Evolutionary conservation across 768 basidiomycete species (phyloP).

Genomic region (Xanthoconium purpureum): DNA sequence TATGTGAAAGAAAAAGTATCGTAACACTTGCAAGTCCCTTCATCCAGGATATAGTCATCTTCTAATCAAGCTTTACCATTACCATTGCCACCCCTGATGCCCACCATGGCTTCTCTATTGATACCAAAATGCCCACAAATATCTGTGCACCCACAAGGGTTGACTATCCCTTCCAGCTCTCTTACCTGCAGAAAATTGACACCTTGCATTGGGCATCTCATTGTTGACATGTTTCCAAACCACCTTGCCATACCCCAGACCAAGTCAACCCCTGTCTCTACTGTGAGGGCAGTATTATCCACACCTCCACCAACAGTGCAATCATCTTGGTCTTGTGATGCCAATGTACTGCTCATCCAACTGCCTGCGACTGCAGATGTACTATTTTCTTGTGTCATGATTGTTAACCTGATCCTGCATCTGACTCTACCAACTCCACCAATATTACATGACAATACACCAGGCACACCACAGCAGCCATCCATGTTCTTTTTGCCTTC

Average conservation of each 20-base stretch:
- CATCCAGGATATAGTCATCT: constrained; percentile 25
- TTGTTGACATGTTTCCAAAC: constrained; percentile 58
- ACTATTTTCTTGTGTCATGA: constrained; percentile 54
- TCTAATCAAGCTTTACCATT: constrained; percentile 30
- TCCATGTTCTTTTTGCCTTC: constrained; percentile 30
- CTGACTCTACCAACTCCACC: constrained; percentile 78
- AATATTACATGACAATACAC: constrained; percentile 30
- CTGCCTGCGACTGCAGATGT: constrained; percentile 24
- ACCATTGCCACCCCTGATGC: constrained; percentile 24
- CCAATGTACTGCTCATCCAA: constrained; percentile 27
- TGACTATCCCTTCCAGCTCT: constrained; percentile 7
- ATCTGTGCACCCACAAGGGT: constrained; percentile 20
- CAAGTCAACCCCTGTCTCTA: constrained; percentile 3
- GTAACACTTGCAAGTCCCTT: constrained; percentile 14
- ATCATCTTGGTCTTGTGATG: constrained; percentile 14
- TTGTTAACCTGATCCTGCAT: constrained; percentile 75
- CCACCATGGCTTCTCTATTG: constrained; percentile 17
- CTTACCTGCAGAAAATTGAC: constrained; percentile 21
- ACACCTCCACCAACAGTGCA: constrained; percentile 2
- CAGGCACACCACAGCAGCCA: constrained; percentile 23
- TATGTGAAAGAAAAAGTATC: too few relatives aligned
- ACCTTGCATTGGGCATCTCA: constrained; percentile 43
- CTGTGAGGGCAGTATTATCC: not conserved
- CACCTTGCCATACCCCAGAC: constrained; percentile 29
- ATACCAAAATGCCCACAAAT: constrained; percentile 31